Evolutionary conservation across 768 basidiomycete species (phyloP), one percentile per base, ranked within the genome.

Genomic region (Lactarius tabidus): DNA sequence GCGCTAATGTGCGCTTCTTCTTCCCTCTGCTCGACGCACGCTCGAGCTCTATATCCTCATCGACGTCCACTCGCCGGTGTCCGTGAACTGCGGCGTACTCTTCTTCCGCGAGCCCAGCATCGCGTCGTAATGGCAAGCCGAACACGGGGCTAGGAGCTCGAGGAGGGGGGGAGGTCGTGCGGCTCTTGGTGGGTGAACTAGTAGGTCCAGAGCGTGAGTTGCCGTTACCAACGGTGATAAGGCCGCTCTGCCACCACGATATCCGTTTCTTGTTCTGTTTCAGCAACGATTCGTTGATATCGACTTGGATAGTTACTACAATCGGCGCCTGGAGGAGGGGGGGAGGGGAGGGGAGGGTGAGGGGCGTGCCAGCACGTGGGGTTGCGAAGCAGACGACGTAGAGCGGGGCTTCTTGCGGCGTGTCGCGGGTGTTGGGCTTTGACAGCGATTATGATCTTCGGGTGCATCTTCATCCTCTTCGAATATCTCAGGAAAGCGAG

Each of bases 71-170:
- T 6, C 76, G 48, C 14, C 72, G 70, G 15, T 43, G 66, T 20
- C 75, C 77, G 15, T 73, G 75, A 51, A 72, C 69, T 7, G 74
- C 72, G 17, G 73, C 79, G 14, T 70, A 43, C 67, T 86, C 33
- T 33, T 33, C 33, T 33, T 33, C 33, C 6, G 82, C 85, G 9
- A 84, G 71, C 0, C 80, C 85, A 15, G 85, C 84, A 63, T 81
- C 80, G 68, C 81, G 75, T 54, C 84, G 80, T 26, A 79, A 70
- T 35, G 87, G 86, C 2, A 85, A 87, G 7, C 86, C 88, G 68
- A 87, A 85, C 2, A 85, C 86, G 3, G 88, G 88, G 68, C 87
- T 90, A 1, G 84, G 79, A 28, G 85, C 82, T 63, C 87, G 81
- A 10, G 81, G 85, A 20, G 78, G 29, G 80, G 33, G 71, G 31